phyloP scores from a whole-genome alignment of 176 grass and related monocot species.

The Oryza glaberrima region DNA sequence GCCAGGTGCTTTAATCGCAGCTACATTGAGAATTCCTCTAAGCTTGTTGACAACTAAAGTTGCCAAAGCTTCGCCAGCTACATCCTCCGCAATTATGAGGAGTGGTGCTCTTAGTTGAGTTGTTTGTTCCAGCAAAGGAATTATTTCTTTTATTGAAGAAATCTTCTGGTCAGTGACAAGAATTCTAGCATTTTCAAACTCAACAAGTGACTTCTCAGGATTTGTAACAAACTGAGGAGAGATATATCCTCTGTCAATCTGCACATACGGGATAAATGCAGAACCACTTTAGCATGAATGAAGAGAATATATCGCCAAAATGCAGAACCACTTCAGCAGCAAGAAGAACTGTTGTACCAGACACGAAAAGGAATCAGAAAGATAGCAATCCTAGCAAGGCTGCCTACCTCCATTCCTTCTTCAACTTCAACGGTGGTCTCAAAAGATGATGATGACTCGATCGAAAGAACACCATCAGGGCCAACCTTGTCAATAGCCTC shows the following conservation, averaged over 20 bases:
- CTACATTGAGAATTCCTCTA: constrained; percentile 88
- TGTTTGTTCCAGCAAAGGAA: constrained; percentile 87
- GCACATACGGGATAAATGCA: neutral
- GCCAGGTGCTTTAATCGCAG: constrained; percentile 90
- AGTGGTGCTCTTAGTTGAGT: constrained; percentile 85
- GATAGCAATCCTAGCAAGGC: neutral
- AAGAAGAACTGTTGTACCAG: neutral
- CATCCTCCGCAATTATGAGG: constrained; percentile 89
- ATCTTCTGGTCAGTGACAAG: constrained; percentile 97
- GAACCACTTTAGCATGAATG: constrained; percentile 14
- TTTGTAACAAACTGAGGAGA: constrained; percentile 96
- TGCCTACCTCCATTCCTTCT: constrained; percentile 92
- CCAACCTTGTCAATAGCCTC: constrained; percentile 94
- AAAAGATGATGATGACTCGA: constrained; percentile 88
- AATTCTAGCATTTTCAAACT: constrained; percentile 90
- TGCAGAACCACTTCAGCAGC: constrained; percentile 10
- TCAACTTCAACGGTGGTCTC: constrained; percentile 94
- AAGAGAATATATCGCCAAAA: neutral
- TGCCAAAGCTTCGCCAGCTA: constrained; percentile 88
- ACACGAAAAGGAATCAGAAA: constrained; percentile 25
- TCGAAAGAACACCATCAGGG: constrained; percentile 90
- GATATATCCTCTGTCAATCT: constrained; percentile 92
- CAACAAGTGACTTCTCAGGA: constrained; percentile 83
- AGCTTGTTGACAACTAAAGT: constrained; percentile 92
- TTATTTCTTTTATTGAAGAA: constrained; percentile 86